Evolutionary conservation across 202 grass and related monocot genomes (phyloP).

Genomic region (Zoysia matrella): DNA sequence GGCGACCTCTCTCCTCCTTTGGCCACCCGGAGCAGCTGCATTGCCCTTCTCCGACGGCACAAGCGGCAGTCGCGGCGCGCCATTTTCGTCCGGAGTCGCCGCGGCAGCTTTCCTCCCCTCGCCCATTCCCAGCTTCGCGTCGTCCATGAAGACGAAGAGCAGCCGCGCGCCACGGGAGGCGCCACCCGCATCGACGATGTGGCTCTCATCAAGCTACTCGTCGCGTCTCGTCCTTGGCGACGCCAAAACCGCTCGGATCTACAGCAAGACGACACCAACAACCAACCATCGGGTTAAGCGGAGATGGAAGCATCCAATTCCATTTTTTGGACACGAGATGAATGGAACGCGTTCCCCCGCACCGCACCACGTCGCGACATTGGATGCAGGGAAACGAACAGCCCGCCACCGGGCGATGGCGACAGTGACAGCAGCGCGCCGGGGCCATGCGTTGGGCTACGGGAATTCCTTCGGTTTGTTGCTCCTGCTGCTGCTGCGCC

Average conservation of each 20-base stretch:
- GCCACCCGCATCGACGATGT: slow-evolving; percentile 50
- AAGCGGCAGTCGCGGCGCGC: slow-evolving; percentile 48
- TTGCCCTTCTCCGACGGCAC: slow-evolving; percentile 72
- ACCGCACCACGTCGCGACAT: background rate
- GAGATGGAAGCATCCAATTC: slow-evolving; percentile 32
- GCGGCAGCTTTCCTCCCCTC: slow-evolving; percentile 34
- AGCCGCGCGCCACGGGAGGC: slow-evolving; percentile 16
- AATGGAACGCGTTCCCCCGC: slow-evolving; percentile 8
- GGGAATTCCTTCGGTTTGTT: slow-evolving; percentile 15
- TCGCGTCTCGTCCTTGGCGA: background rate
- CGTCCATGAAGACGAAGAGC: slow-evolving; percentile 47
- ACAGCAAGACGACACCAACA: slow-evolving; percentile 48
- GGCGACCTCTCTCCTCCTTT: slow-evolving; percentile 29
- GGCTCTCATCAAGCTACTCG: slow-evolving; percentile 30
- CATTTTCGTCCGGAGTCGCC: background rate
- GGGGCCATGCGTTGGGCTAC: background rate
- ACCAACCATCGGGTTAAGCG: background rate
- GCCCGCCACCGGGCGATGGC: slow-evolving; percentile 27
- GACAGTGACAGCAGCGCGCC: slow-evolving; percentile 22
- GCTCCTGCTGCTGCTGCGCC: background rate
- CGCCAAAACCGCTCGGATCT: slow-evolving; percentile 45
- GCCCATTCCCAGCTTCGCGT: background rate
- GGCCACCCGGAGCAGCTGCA: background rate
- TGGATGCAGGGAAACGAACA: background rate
- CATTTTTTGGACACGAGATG: background rate